Evolutionary conservation across 345 rosid species (phyloP).

Genomic region (Crucihimalaya himalaica): DNA sequence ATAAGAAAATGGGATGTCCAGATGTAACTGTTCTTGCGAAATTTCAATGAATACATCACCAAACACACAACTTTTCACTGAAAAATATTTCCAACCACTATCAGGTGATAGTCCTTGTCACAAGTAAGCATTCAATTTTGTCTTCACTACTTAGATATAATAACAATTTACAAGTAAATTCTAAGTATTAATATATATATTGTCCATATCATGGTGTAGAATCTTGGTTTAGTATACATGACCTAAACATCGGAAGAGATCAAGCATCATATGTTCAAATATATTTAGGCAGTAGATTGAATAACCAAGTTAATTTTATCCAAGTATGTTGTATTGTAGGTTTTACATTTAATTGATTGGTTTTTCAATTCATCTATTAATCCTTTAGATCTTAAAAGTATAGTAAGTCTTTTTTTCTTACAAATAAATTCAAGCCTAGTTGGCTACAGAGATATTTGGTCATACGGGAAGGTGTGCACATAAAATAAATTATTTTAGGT

Average conservation of each 20-base stretch:
- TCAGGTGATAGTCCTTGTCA: neutral
- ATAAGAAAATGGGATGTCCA: neutral
- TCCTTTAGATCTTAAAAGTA: too few relatives aligned
- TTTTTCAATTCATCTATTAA: too few relatives aligned
- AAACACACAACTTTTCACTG: too few relatives aligned
- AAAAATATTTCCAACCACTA: neutral
- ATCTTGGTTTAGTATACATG: neutral
- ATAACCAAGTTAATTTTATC: neutral
- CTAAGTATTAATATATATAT: too few relatives aligned
- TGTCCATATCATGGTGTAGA: neutral
- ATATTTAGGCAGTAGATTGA: neutral
- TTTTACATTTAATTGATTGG: neutral
- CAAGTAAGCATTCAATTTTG: neutral
- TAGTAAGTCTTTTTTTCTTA: too few relatives aligned
- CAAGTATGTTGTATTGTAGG: conserved; percentile 4
- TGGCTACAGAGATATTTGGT: too few relatives aligned
- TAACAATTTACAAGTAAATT: too few relatives aligned
- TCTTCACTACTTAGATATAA: too few relatives aligned
- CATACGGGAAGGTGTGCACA: too few relatives aligned
- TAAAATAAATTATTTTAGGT: too few relatives aligned
- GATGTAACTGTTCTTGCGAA: neutral
- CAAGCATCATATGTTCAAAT: conserved; percentile 14
- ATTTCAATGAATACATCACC: neutral
- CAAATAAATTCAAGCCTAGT: too few relatives aligned
- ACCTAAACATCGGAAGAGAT: neutral